Conservation (phyloP, 805 yeast species). For the Candida dajiaensis region DNA sequence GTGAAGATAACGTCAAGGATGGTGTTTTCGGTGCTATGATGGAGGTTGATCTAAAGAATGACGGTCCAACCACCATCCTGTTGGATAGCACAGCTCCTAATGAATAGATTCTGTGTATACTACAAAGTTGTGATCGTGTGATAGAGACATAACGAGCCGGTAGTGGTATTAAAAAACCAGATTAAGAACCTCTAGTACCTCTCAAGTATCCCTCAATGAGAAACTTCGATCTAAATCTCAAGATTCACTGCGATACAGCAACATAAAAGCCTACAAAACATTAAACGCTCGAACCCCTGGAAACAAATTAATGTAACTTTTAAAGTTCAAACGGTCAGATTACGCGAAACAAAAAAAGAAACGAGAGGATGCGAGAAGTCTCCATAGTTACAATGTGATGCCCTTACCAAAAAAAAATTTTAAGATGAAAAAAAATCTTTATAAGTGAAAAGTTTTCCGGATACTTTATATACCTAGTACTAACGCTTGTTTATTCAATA, state of each 20-base stretch:
- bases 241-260: too few species aligned
- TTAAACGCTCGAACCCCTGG: too few species aligned
- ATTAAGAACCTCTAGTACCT: too few species aligned
- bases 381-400: slow-evolving; percentile 16
- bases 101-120: slow-evolving; percentile 9
- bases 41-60: slow-evolving; percentile 85
- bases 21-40: slow-evolving; percentile 97
- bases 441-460: slow-evolving; percentile 1
- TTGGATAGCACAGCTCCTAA: slow-evolving; percentile 50
- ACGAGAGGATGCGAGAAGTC: slow-evolving; percentile 2
- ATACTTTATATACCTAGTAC: background rate
- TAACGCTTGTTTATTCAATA: background rate
- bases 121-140: background rate
- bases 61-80: slow-evolving; percentile 88
- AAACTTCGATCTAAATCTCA: too few species aligned
- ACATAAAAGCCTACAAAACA: too few species aligned
- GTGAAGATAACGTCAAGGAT: slow-evolving; percentile 65
- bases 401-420: slow-evolving; percentile 4
- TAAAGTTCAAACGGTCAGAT: background rate
- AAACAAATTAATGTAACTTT: too few species aligned
- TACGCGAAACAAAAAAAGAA: slow-evolving; percentile 6
- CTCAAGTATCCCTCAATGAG: too few species aligned
- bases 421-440: slow-evolving; percentile 9
- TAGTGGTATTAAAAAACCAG: too few species aligned
- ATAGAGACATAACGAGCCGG: background rate